phyloP scores from a whole-genome alignment of 2,329 filamentous ascomycete species.

The Colletotrichum sansevieriae region DNA sequence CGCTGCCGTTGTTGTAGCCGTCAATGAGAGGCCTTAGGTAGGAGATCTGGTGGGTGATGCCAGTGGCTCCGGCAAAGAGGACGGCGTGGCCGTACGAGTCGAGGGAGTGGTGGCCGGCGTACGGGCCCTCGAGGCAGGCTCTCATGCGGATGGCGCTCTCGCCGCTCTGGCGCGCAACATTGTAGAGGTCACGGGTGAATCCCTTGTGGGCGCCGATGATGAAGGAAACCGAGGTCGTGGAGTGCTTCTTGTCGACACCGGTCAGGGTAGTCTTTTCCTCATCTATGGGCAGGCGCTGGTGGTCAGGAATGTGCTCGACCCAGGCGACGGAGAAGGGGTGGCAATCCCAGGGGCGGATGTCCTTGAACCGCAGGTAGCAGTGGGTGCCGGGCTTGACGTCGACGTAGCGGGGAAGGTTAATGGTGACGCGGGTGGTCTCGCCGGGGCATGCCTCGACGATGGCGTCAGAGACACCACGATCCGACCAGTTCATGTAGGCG shows the following conservation, averaged over 20 bases:
- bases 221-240: constrained; percentile 76
- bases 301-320: constrained; percentile 68
- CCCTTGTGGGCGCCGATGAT: constrained; percentile 90
- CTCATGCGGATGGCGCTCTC: constrained; percentile 70
- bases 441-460: constrained; percentile 76
- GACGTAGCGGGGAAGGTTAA: constrained; percentile 76
- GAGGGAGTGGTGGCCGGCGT: constrained; percentile 85
- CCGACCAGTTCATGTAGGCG: constrained; percentile 75
- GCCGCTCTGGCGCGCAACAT: constrained; percentile 71
- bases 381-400: constrained; percentile 78
- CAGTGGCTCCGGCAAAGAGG: constrained; percentile 91
- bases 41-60: constrained; percentile 94
- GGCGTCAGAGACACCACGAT: constrained; percentile 71
- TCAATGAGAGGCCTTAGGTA: constrained; percentile 84
- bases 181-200: constrained; percentile 85
- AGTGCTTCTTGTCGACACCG: constrained; percentile 55
- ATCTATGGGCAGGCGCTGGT: constrained; percentile 49
- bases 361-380: constrained; percentile 78
- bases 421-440: constrained; percentile 77
- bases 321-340: constrained; percentile 86
- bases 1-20: constrained; percentile 76
- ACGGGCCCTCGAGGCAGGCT: constrained; percentile 90
- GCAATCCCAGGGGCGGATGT: constrained; percentile 76
- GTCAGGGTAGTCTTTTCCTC: constrained; percentile 55
- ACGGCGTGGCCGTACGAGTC: constrained; percentile 93